Percentiles rank a stretch among this genome's conserved stretches.
Evolutionary conservation across 2,329 filamentous ascomycete genomes (phyloP).

Genomic region (Monosporascus sp.): DNA sequence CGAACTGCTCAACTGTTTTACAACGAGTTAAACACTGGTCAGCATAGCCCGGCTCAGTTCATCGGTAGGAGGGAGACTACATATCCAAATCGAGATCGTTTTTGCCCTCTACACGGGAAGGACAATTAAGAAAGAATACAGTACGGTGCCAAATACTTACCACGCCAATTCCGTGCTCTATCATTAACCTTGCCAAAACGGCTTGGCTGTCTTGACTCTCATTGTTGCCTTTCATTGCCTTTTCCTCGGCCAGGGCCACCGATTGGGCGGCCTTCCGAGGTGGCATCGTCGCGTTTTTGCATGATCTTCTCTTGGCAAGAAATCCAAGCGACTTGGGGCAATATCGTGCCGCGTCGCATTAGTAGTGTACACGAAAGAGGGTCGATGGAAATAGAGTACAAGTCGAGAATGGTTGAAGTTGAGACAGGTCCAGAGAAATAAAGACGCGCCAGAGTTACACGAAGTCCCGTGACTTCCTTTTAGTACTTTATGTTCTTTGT

Average conservation of each 20-base stretch:
- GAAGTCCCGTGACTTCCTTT: not conserved
- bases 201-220: conserved; percentile 26
- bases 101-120: too few species aligned
- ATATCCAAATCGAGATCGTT: too few species aligned
- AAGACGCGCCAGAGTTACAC: not conserved
- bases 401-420: not conserved
- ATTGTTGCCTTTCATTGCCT: conserved; percentile 14
- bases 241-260: conserved; percentile 10
- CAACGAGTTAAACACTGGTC: not conserved
- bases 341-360: too few species aligned
- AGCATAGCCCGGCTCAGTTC: not conserved
- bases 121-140: too few species aligned
- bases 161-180: conserved; percentile 22
- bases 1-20: conserved; percentile 15
- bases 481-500: too few species aligned
- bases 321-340: not conserved
- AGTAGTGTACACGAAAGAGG: too few species aligned
- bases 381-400: not conserved
- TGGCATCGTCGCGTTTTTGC: not conserved
- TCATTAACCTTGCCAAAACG: conserved; percentile 15
- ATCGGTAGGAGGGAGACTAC: not conserved
- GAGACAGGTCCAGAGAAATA: not conserved
- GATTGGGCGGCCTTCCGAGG: conserved; percentile 11
- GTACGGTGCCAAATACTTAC: conserved; percentile 16
- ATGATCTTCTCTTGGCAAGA: not conserved